These are phyloP conservation scores for Chalara sp. DNA, from an alignment of 2,329 filamentous ascomycete species.

Conservation along the genomic window DNA sequence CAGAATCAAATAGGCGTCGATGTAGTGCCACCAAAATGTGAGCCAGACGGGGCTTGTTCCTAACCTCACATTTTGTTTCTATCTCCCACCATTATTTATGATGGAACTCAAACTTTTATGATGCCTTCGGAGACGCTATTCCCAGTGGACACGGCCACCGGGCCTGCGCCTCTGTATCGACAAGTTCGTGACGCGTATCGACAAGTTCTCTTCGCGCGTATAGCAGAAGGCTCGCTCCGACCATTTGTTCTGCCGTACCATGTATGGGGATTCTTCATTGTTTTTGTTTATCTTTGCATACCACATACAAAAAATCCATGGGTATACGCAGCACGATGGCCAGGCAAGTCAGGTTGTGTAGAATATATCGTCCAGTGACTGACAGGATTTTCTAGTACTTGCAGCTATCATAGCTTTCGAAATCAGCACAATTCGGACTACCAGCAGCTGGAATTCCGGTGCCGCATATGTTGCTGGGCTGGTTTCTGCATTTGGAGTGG, in stretches of 20 bases:
- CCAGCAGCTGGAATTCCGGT: conserved; percentile 45
- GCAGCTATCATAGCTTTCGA: conserved; percentile 38
- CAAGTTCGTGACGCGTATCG: conserved; percentile 28
- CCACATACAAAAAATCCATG: conserved; percentile 44
- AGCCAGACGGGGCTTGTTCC: too few species aligned
- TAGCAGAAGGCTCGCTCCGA: conserved; percentile 33
- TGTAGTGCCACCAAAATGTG: too few species aligned
- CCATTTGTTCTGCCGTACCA: conserved; percentile 48
- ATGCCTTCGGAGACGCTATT: conserved; percentile 9
- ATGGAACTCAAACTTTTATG: too few species aligned
- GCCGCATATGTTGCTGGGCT: conserved; percentile 45
- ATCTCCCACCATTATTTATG: too few species aligned
- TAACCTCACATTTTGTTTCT: too few species aligned
- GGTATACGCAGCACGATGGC: conserved; percentile 44
- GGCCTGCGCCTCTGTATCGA: conserved; percentile 11
- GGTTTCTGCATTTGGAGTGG: conserved; percentile 41
- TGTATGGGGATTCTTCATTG: conserved; percentile 38
- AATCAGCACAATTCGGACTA: conserved; percentile 31
- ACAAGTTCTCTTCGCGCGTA: conserved; percentile 28
- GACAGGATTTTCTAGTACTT: conserved; percentile 30
- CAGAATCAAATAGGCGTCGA: too few species aligned
- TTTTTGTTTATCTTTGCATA: conserved; percentile 48
- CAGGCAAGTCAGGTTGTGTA: too few species aligned
- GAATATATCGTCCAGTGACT: too few species aligned
- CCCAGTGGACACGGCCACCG: conserved; percentile 16